Conservation (phyloP, 1,139 yeast species). For the Torulaspora pretoriensis region DNA sequence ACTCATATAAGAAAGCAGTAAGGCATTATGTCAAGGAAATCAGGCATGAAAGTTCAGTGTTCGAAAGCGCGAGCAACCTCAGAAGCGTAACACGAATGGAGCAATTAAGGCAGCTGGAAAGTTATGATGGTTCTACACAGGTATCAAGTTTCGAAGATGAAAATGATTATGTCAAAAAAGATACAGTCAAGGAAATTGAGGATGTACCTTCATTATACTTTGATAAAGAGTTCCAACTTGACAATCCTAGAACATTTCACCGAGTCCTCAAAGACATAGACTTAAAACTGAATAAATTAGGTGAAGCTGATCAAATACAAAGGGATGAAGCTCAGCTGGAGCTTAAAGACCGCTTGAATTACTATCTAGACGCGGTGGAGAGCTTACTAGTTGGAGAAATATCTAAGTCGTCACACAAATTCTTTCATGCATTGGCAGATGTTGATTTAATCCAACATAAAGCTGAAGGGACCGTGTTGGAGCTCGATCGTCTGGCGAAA, state of each 20-base stretch:
- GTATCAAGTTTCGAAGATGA: constrained; percentile 33
- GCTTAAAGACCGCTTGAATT: constrained; percentile 76
- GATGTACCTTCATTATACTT: constrained; percentile 65
- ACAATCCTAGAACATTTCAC: constrained; percentile 81
- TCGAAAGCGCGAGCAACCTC: constrained; percentile 38
- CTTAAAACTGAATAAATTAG: constrained; percentile 27
- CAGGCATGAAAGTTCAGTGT: constrained; percentile 52
- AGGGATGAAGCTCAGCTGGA: constrained; percentile 40
- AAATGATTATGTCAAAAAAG: constrained; percentile 18
- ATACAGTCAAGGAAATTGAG: constrained; percentile 24
- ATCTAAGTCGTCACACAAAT: constrained; percentile 76
- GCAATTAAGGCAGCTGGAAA: constrained; percentile 28
- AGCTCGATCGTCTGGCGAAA: constrained; percentile 45
- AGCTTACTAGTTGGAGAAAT: constrained; percentile 75
- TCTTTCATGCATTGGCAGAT: constrained; percentile 79
- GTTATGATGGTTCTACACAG: constrained; percentile 39
- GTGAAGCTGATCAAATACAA: constrained; percentile 24
- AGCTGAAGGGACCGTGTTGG: constrained; percentile 49
- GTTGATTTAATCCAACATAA: constrained; percentile 55
- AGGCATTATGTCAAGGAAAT: constrained; percentile 46
- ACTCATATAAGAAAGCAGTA: constrained; percentile 49
- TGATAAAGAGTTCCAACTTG: constrained; percentile 67
- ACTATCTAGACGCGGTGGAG: constrained; percentile 83
- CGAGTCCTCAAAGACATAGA: constrained; percentile 50
- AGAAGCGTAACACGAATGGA: constrained; percentile 42